Base-by-base conservation (phyloP, 768 basidiomycete species). In the Chalciporus chontae region DNA sequence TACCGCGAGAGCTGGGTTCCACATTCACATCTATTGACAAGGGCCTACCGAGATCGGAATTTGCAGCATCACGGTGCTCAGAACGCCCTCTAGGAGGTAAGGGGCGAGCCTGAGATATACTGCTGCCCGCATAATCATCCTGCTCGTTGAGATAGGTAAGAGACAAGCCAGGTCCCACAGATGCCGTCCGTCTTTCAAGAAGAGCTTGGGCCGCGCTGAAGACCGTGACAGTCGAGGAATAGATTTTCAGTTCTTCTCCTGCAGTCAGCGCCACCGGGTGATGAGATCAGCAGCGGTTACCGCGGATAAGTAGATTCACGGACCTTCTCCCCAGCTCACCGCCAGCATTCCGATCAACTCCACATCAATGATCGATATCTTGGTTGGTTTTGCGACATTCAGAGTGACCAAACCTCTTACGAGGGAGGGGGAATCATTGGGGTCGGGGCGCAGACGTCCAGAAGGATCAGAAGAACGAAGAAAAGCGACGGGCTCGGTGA, bases 291-390 rank as follows among this genome's bases (percentile, higher is more conserved):
- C 48, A 13, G 23, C 32, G 29, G n/a, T 26, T 9, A n/a, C 26
- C 23, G 40, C 10, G 48, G 49, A 49, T 31, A 29, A 23, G 32
- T 43, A 63, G 6, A 46, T 21, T 24, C 9, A 67, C 79, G 43
- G 47, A 93, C 95, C 91, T 77, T 97, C 95, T 11, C 89, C 85
- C 85, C 87, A 92, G 39, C 83, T 78, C 6, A 84, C 83, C 14
- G 77, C 69, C 14, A 82, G 73, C 48, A 77, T 81, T 4, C 89
- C 94, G 26, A 80, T 73, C 24, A 98, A 70, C 62, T 87, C 84
- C 38, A 94, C 76, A 45, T 87, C 85, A 45, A 99, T 94, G 56
- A 81, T 89, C 34, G 87, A 85, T 54, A 99, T 87, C 58, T 79
- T 83, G 46, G 83, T 93, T 1, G 94, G 85, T 66, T 96, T 96